A percentile compares a stretch with the other conserved stretches of the same genome.
Conservation (phyloP, 371 early-diverging fungal species). For the Actinomucor elegans region DNA sequence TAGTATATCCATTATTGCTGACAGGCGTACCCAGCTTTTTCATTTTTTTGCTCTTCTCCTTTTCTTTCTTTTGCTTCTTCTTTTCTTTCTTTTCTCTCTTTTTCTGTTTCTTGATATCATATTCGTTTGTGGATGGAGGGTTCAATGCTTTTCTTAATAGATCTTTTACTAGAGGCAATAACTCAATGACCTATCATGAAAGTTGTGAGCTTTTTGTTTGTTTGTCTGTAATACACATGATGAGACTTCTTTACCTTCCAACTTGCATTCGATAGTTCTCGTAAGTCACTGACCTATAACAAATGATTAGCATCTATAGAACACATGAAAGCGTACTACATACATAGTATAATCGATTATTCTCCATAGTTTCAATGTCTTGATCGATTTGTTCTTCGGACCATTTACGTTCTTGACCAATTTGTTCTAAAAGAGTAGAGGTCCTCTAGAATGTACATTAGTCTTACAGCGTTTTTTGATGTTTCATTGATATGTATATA, state of each 20-base stretch:
- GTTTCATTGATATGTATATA: background rate
- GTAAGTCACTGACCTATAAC: conserved; percentile 53
- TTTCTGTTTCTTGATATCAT: conserved; percentile 13
- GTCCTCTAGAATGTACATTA: conserved; percentile 44
- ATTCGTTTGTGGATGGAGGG: background rate
- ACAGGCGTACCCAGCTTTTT: conserved; percentile 28
- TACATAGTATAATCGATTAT: conserved; percentile 58
- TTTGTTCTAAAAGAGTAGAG: conserved; percentile 62
- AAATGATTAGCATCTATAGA: background rate
- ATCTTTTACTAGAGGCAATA: conserved; percentile 37
- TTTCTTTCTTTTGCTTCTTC: conserved; percentile 21
- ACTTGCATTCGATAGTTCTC: conserved; percentile 58
- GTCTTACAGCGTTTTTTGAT: background rate
- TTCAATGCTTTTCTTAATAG: conserved; percentile 23
- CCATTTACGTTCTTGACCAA: conserved; percentile 64
- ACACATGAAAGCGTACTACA: background rate
- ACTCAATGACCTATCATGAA: conserved; percentile 46
- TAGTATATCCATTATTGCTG: background rate
- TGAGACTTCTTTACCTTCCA: no score
- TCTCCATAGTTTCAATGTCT: conserved; percentile 52
- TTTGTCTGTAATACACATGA: no score
- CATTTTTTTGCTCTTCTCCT: conserved; percentile 11
- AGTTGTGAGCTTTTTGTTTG: no score
- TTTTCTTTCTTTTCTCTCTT: conserved; percentile 29
- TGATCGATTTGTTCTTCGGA: conserved; percentile 53